Evolutionary conservation across 108 stramenopile species (phyloP).

Genomic region (Asterionellopsis glacialis): DNA sequence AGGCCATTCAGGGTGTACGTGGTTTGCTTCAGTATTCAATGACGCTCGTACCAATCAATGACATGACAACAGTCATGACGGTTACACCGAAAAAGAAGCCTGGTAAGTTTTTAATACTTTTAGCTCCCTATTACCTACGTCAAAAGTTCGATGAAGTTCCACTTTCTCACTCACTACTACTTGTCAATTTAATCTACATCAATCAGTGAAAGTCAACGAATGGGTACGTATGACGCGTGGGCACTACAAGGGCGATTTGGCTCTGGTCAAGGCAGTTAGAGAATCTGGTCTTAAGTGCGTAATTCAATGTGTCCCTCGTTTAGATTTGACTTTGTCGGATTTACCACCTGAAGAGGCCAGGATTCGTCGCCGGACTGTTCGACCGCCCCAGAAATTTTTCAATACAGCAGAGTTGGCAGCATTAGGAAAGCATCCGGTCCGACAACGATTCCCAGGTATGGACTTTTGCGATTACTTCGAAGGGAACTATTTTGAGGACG

Average conservation of each 20-base stretch:
- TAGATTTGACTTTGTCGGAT: slow-evolving; percentile 74
- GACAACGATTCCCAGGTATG: slow-evolving; percentile 74
- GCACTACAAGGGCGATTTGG: slow-evolving; percentile 96
- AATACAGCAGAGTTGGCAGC: slow-evolving; percentile 77
- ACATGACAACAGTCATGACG: slow-evolving; percentile 96
- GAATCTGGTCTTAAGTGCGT: slow-evolving; percentile 90
- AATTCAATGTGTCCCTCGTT: slow-evolving; percentile 90
- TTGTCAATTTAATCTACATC: background rate
- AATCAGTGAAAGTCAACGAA: slow-evolving; percentile 84
- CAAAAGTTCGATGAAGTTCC: background rate
- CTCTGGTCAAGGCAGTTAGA: slow-evolving; percentile 83
- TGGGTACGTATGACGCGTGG: slow-evolving; percentile 93
- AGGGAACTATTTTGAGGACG: slow-evolving; percentile 88
- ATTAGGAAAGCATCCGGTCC: slow-evolving; percentile 50
- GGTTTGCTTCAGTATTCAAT: slow-evolving; percentile 78
- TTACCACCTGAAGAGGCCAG: slow-evolving; percentile 78
- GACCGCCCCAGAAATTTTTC: slow-evolving; percentile 93
- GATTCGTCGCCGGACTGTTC: slow-evolving; percentile 68
- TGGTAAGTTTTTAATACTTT: slow-evolving; percentile 47
- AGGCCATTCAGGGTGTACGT: slow-evolving; percentile 89
- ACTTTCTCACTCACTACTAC: background rate
- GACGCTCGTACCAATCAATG: slow-evolving; percentile 83
- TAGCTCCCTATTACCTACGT: background rate
- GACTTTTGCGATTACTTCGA: slow-evolving; percentile 88
- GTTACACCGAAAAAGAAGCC: slow-evolving; percentile 85